These are phyloP conservation scores for Wickerhamomyces tratensis DNA, from an alignment of 805 yeast genomes.

Conservation along the genomic window DNA sequence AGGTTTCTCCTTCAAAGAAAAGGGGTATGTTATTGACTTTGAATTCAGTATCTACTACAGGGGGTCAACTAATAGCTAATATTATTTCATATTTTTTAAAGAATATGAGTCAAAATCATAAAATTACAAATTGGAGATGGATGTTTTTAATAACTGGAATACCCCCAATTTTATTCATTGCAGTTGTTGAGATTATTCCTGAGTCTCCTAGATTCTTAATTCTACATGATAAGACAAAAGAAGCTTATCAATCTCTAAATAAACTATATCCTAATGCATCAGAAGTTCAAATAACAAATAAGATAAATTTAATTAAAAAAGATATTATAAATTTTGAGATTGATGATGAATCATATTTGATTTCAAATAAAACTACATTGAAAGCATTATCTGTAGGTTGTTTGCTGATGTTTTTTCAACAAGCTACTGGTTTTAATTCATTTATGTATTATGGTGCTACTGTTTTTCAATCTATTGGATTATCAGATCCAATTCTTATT, in stretches of 20 bases:
- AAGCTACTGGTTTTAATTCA: slow-evolving; percentile 52
- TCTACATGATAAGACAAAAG: slow-evolving; percentile 19
- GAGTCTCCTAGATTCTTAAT: slow-evolving; percentile 40
- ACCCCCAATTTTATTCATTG: slow-evolving; percentile 30
- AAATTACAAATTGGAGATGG: slow-evolving; percentile 24
- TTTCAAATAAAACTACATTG: slow-evolving; percentile 18
- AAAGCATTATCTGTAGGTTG: slow-evolving; percentile 37
- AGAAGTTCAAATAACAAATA: slow-evolving; percentile 32
- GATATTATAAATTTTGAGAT: slow-evolving; percentile 17
- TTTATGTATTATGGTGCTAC: slow-evolving; percentile 56
- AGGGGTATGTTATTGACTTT: slow-evolving; percentile 30
- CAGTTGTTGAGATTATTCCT: slow-evolving; percentile 33
- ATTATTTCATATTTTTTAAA: slow-evolving; percentile 25
- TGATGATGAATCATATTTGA: not conserved
- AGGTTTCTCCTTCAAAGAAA: slow-evolving; percentile 32
- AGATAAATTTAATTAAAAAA: slow-evolving; percentile 36
- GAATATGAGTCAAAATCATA: slow-evolving; percentile 9
- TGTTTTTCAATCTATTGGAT: slow-evolving; percentile 41
- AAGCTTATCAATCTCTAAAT: slow-evolving; percentile 33
- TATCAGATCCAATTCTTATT: slow-evolving; percentile 43
- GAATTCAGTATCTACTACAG: slow-evolving; percentile 36
- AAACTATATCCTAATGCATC: slow-evolving; percentile 33
- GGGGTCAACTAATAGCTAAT: slow-evolving; percentile 38
- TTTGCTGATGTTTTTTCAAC: slow-evolving; percentile 46
- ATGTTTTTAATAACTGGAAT: slow-evolving; percentile 28